Evolutionary conservation across 371 early-diverging fungal species (phyloP), one percentile per base, ranked within the genome.

Genomic region (Mortierella sp.): DNA sequence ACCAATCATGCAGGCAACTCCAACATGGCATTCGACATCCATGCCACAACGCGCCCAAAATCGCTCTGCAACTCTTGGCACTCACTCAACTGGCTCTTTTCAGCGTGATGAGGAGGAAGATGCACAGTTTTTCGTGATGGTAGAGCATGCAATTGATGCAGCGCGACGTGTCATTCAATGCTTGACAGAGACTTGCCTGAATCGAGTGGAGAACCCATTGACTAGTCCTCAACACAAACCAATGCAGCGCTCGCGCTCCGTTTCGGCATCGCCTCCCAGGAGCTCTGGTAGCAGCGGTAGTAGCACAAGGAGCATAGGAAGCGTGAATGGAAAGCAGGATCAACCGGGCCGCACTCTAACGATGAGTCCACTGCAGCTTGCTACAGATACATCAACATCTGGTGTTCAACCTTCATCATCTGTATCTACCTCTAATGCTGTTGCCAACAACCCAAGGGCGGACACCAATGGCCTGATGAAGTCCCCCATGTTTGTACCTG

Each of bases 41-140:
- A 58, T 68, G 21, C 77, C 77, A 5, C 77, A 77, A 14, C 64
- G 77, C n/a, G 68, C 68, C 25, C 77, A 77, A 37, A 77, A 77
- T 26, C 77, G 77, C 14, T 23, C 77, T 7, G 72, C 72, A 56
- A 77, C 68, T 45, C 77, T 72, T n/a, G 72, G 72, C 28, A 43
- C 64, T 21, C 72, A 68, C 18, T 72, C 72, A 19, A 57, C 68
- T 15, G 57, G 19, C 12, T 67, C 67, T 25, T 15, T 57, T n/a
- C 64, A 67, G 6, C 64, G 60, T 7, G 77, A 77, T 18, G 77
- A 77, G 0, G 77, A 77, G 4, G 77, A 72, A 16, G 77, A 77
- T 53, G 23, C 57, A 1, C 77, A 72, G 44, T 50, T 77, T 3
- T 30, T 77, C 28, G 9, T 65, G 64, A 72, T 69, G 4, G 77